Conservation (phyloP, 768 basidiomycete genomes). For the Lentinus tigrinus region DNA sequence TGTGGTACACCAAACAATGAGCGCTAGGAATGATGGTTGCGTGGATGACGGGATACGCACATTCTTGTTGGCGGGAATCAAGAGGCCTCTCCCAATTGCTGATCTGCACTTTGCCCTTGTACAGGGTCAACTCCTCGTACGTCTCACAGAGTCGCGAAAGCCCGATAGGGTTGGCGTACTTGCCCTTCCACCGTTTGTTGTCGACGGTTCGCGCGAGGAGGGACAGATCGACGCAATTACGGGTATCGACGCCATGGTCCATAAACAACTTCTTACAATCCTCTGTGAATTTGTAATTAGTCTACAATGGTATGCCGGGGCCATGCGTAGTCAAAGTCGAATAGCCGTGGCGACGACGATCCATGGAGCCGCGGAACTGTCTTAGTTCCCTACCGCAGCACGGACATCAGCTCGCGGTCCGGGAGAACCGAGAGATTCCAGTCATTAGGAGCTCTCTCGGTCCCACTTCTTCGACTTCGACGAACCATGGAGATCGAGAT, state of each 20-base stretch:
- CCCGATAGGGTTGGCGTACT: constrained; percentile 58
- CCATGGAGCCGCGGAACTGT: too few relatives aligned
- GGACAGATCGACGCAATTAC: constrained; percentile 65
- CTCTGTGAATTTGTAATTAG: constrained; percentile 36
- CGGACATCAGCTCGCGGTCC: too few relatives aligned
- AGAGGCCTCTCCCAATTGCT: constrained; percentile 71
- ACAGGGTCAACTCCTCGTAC: constrained; percentile 52
- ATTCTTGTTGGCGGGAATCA: constrained; percentile 49
- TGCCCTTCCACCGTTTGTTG: constrained; percentile 70
- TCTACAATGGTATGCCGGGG: too few relatives aligned
- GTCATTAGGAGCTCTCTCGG: too few relatives aligned
- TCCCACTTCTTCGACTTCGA: not conserved
- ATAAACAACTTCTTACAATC: constrained; percentile 66
- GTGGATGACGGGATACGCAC: constrained; percentile 41
- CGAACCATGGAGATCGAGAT: not conserved
- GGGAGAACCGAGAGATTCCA: too few relatives aligned
- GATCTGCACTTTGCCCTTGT: constrained; percentile 58
- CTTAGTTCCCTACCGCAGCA: too few relatives aligned
- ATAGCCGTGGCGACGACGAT: too few relatives aligned
- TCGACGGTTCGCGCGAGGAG: constrained; percentile 71
- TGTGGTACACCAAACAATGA: constrained; percentile 25
- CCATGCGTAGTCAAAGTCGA: too few relatives aligned
- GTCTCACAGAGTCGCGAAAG: constrained; percentile 62
- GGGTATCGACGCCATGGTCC: constrained; percentile 40
- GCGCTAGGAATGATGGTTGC: constrained; percentile 9